These are phyloP conservation scores for Perkinsus olseni DNA, from an alignment of 169 alveolate genomes.

Conservation along the genomic window DNA sequence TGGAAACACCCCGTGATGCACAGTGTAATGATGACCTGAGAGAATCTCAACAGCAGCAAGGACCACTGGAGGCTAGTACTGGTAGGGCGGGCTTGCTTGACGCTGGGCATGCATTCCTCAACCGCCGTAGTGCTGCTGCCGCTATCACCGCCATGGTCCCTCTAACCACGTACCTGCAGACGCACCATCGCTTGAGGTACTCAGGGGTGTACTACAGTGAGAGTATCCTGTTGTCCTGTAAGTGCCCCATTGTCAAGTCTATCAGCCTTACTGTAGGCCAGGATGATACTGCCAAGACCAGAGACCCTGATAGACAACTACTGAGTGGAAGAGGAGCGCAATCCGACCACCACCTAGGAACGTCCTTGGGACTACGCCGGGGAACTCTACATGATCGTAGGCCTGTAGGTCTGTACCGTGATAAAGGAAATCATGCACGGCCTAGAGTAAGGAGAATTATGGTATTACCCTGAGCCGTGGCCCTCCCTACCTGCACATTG, in stretches of 20 bases:
- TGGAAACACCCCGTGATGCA: conserved; percentile 32
- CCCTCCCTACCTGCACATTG: conserved; percentile 13
- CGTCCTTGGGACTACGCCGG: conserved; percentile 47
- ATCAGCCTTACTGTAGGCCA: background rate
- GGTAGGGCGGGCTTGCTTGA: background rate
- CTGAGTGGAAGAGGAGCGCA: background rate
- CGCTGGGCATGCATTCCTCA: background rate
- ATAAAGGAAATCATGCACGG: conserved; percentile 40
- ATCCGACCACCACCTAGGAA: conserved; percentile 20
- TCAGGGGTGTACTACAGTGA: background rate
- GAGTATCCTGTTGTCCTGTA: background rate
- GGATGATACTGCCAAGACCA: background rate
- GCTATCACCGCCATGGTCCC: background rate
- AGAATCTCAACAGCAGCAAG: too few species aligned
- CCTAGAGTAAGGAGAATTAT: background rate
- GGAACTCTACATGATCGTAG: conserved; percentile 44
- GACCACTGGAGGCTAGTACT: background rate
- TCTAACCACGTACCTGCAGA: background rate
- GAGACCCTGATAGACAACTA: background rate
- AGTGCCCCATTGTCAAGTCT: background rate
- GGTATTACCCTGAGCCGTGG: background rate
- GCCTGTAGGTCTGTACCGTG: conserved; percentile 16
- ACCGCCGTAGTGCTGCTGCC: background rate
- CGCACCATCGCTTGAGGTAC: background rate
- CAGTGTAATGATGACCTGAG: background rate